Evolutionary conservation across 495 filamentous ascomycete species (phyloP).

Genomic region (Talaromyces liani): DNA sequence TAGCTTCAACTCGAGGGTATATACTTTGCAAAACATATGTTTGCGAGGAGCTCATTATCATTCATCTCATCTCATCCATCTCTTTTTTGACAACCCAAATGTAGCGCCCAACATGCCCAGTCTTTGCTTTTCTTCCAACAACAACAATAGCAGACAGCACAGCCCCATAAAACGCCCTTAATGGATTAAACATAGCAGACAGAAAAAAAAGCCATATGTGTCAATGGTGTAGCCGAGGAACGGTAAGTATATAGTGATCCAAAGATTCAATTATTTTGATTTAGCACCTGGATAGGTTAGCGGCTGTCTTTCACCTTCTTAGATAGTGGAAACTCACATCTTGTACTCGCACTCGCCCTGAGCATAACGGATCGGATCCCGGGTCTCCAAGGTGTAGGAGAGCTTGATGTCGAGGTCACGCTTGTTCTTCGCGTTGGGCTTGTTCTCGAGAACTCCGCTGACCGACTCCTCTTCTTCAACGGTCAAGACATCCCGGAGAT

Average conservation of each 20-base stretch:
- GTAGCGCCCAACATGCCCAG: conserved; percentile 11
- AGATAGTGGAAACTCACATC: conserved; percentile 54
- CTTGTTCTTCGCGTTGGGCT: conserved; percentile 88
- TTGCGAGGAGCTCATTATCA: conserved; percentile 41
- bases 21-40: conserved; percentile 27
- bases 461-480: conserved; percentile 73
- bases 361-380: conserved; percentile 59
- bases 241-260: neutral
- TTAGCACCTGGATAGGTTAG: conserved; percentile 42
- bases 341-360: conserved; percentile 73
- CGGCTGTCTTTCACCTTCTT: neutral
- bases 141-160: neutral
- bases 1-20: conserved; percentile 48
- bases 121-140: conserved; percentile 22
- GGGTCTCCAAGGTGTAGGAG: conserved; percentile 69
- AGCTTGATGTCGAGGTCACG: conserved; percentile 91
- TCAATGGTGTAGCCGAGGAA: neutral
- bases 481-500: conserved; percentile 75
- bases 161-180: conserved; percentile 9
- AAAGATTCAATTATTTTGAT: neutral
- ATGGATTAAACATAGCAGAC: neutral
- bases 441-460: conserved; percentile 64
- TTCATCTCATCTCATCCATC: conserved; percentile 16
- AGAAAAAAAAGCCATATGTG: conserved; percentile 11
- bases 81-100: conserved; percentile 15